Base-by-base conservation (phyloP, 139 green algal genomes). In the Chlorella sp. region DNA sequence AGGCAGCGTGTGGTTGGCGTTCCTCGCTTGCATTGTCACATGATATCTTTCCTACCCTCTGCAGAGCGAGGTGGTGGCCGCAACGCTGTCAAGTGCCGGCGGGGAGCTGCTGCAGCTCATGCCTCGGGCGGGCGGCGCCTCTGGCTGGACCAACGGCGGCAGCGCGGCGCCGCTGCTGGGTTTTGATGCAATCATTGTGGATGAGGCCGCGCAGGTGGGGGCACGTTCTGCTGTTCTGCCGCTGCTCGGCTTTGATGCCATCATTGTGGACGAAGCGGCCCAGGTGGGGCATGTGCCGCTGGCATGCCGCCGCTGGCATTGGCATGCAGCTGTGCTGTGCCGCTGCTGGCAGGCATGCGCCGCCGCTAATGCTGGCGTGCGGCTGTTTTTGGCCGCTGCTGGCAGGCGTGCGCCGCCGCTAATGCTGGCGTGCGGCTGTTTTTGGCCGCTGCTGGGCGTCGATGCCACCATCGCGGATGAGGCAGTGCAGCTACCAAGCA, bases 121-220 rank as follows among this genome's bases (percentile, higher is more conserved):
- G 68, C 48, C 68, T 14, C n/a, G 73, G 5, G 32, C 43, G 58
- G 56, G 56, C 24, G 76, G 51, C 0, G 26, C 24, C 6, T 38
- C 46, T 1, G 76, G 56, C 56, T 26, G 76, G 36, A 58, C 19
- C 7, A 38, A 9, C 26, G 54, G 76, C 51, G 36, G 60, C 77
- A 22, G 7, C 30, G 36, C 16, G 9, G 77, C 77, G 3, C 54
- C 76, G 2, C 60, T 73, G 26, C n/a, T 75, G 26, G 82, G 72
- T 14, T 86, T 81, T 74, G 82, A 81, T 38, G 72, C 72, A 32
- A 73, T 73, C 60, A 80, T 85, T 46, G 79, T 70, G 26, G 97
- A 99, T 81, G 96, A 99, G 80, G 96, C 97, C 26, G 95, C 92
- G 19, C 96, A 99, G 88, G 93, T 80, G 28, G 51, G 75, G 11